Evolutionary conservation across 179 eudicot species (phyloP).

Genomic region (Beta macrorhiza): DNA sequence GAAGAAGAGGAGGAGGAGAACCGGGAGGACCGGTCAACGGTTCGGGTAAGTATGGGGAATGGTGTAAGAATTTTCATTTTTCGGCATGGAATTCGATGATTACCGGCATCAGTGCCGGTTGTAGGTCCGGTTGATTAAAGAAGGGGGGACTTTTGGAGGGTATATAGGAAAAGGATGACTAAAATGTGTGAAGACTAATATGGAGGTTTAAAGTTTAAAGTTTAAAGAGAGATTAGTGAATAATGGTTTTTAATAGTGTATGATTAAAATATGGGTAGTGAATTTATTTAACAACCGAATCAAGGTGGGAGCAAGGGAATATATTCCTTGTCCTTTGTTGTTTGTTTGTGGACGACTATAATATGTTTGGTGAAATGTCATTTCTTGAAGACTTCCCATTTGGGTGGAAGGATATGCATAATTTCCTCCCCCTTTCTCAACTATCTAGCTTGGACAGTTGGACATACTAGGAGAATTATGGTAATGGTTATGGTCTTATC

Average conservation of each 20-base stretch:
- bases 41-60: slow-evolving; percentile 20
- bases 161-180: not conserved
- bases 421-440: not conserved
- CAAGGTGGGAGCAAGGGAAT: not conserved
- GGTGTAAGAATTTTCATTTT: slow-evolving; percentile 34
- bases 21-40: slow-evolving; percentile 27
- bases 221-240: not conserved
- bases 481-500: too few relatives aligned
- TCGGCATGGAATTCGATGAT: not conserved
- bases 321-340: not conserved
- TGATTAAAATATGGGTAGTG: not conserved
- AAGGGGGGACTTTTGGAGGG: not conserved
- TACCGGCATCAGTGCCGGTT: slow-evolving; percentile 6
- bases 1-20: slow-evolving; percentile 23
- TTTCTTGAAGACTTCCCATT: not conserved
- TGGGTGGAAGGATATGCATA: not conserved
- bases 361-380: not conserved
- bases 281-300: not conserved
- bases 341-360: not conserved
- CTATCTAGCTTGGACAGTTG: too few relatives aligned
- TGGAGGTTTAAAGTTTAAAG: not conserved
- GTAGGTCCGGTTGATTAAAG: not conserved
- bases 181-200: not conserved
- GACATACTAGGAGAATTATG: too few relatives aligned
- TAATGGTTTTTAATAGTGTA: not conserved